Evolutionary conservation across 805 yeast genomes (phyloP), one percentile per base, ranked within the genome.

Genomic region (Ogataea neopini): DNA sequence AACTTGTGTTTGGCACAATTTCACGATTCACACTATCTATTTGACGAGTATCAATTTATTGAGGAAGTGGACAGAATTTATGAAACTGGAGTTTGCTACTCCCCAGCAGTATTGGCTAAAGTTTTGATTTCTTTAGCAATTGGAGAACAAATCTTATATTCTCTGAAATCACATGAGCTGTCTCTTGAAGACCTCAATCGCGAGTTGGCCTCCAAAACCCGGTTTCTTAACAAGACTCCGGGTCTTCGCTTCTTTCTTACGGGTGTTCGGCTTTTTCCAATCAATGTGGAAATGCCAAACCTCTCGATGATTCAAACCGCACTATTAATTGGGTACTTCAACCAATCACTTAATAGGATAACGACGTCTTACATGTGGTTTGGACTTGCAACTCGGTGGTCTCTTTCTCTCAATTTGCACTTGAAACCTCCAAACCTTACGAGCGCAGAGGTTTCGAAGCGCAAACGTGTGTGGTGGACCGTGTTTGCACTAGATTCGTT

Each of bases 401-500:
- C 68, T 0, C 49, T 69, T 17, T 54, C 64, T 4, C 47, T 66
- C 30, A 70, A 70, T 2, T 52, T 66, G 19, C 73, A 70, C 53
- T 53, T 63, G 33, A 62, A 61, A 28, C 50, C 48, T 17, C 54
- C 53, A 5, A 39, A 58, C 11, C 49, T 58, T 11, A 29, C 51
- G 2, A 8, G 22, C 4, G 34, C 40, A 13, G 68, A 66, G 38
- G 53, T 56, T 17, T 67, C 69, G 23, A 62, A 63, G 41, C 54
- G 71, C 19, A 62, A 69, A 48, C 59, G 70, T 40, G 55, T 69
- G 3, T 70, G 73, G 73, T 70, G 74, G 74, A 67, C 74, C 9
- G 64, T 66, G 17, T 68, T 63, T 50, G 59, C 66, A 5, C 57
- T 69, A 54, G 71, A 69, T 42, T 62, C 66, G 17, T 59, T 66